Evolutionary conservation across 208 protist species (phyloP).

Genomic region (Crithidia fasciculata): DNA sequence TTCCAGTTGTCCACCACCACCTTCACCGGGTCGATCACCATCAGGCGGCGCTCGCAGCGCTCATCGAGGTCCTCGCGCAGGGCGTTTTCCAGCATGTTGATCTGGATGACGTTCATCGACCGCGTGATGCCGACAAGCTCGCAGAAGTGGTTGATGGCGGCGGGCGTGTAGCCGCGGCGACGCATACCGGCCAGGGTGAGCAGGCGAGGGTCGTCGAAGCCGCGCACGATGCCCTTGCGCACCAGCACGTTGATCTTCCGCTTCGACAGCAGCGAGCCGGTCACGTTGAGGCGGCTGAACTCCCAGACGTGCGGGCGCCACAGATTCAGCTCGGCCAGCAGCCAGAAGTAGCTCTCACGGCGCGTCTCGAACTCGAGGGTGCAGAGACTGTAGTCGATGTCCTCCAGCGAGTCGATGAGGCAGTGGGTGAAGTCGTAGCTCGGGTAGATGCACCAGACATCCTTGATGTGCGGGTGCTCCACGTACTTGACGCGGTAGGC

Average conservation of each 20-base stretch:
- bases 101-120: constrained; percentile 93
- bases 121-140: constrained; percentile 94
- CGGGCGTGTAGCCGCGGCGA: constrained; percentile 97
- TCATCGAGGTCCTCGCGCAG: constrained; percentile 96
- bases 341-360: constrained; percentile 97
- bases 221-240: constrained; percentile 93
- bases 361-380: constrained; percentile 99
- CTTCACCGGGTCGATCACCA: constrained; percentile 96
- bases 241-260: constrained; percentile 97
- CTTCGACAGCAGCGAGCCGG: constrained; percentile 98
- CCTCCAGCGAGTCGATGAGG: constrained; percentile 99
- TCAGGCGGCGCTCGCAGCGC: constrained; percentile 78
- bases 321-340: constrained; percentile 89
- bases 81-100: constrained; percentile 94
- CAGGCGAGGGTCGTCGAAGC: constrained; percentile 98
- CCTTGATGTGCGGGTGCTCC: constrained; percentile 93
- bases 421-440: constrained; percentile 99
- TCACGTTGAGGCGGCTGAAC: constrained; percentile 98
- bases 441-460: constrained; percentile 99
- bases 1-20: constrained; percentile 95
- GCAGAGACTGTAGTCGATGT: constrained; percentile 99
- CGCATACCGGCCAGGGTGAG: constrained; percentile 97
- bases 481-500: constrained; percentile 99
- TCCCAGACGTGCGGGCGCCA: constrained; percentile 97
- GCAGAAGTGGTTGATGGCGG: constrained; percentile 98